Evolutionary conservation across 2,329 filamentous ascomycete genomes (phyloP).

Genomic region (Trichoderma brevicompactum): DNA sequence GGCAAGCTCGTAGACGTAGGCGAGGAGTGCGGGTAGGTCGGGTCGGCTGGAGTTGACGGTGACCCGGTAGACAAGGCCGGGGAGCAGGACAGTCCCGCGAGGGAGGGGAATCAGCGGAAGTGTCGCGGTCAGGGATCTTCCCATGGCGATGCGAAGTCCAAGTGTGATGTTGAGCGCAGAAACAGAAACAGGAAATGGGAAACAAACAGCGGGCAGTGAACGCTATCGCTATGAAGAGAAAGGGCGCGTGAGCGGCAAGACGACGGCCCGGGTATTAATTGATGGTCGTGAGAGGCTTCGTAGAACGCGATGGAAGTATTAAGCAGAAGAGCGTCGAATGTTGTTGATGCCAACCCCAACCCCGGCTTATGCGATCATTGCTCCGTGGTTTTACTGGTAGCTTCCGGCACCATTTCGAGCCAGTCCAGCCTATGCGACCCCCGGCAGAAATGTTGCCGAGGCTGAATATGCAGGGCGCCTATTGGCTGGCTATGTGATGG

Average conservation of each 20-base stretch:
- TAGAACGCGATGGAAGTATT: constrained; percentile 14
- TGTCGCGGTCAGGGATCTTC: constrained; percentile 48
- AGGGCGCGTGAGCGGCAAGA: background rate
- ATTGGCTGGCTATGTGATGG: constrained; percentile 10
- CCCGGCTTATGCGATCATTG: constrained; percentile 19
- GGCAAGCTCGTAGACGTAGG: constrained; percentile 79
- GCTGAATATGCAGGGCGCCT: constrained; percentile 21
- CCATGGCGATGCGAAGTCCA: constrained; percentile 41
- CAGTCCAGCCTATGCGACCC: constrained; percentile 16
- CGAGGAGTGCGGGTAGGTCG: constrained; percentile 86
- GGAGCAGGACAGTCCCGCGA: constrained; percentile 79
- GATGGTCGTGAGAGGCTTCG: constrained; percentile 14
- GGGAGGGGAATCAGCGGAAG: constrained; percentile 83
- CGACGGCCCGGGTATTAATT: constrained; percentile 13
- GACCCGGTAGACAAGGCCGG: constrained; percentile 83
- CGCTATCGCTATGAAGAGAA: background rate
- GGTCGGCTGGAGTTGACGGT: constrained; percentile 77
- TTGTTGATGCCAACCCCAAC: constrained; percentile 19
- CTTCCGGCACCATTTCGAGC: constrained; percentile 20
- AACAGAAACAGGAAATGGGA: background rate
- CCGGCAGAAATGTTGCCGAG: constrained; percentile 24
- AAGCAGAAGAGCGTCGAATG: constrained; percentile 14
- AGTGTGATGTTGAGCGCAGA: background rate
- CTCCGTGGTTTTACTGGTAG: constrained; percentile 13
- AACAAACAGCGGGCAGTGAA: background rate